phyloP scores from a whole-genome alignment of 305 asterid genomes.

The Ajuga reptans region DNA sequence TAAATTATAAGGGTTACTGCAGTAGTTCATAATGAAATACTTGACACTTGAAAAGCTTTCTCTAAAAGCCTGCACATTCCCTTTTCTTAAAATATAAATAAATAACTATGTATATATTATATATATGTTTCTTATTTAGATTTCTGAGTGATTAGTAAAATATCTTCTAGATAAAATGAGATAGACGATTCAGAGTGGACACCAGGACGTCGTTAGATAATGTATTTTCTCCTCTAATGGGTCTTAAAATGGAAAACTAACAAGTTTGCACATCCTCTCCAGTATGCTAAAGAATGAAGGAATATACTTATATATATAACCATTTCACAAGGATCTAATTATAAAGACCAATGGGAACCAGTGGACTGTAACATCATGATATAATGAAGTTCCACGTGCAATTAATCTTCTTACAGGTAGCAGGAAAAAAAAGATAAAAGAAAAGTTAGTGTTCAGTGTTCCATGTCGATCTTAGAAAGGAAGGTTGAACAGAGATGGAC shows the following conservation, averaged over 20 bases:
- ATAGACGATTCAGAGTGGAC: not conserved
- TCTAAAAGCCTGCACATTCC: not conserved
- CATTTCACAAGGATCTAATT: not conserved
- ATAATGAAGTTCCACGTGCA: conserved; percentile 2
- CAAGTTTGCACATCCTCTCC: not conserved
- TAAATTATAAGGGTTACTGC: not conserved
- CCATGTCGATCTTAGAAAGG: conserved; percentile 4
- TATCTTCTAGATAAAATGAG: not conserved
- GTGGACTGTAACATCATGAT: conserved; percentile 8
- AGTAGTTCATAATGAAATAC: not conserved
- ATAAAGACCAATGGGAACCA: not conserved
- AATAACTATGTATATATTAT: no score
- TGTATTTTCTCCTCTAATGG: not conserved
- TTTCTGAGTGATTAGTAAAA: not conserved
- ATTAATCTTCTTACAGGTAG: not conserved
- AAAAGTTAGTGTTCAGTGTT: not conserved
- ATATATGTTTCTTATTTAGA: not conserved
- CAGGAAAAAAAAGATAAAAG: not conserved
- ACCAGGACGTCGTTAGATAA: not conserved
- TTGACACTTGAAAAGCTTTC: not conserved
- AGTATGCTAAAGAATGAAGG: not conserved
- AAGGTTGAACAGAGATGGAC: conserved; percentile 11
- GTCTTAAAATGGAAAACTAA: not conserved
- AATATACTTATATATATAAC: not conserved
- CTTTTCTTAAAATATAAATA: not conserved